A percentile compares a stretch with the other conserved stretches of the same genome.
Conservation (phyloP, 495 filamentous ascomycete species). For the Lophium mytilinum region DNA sequence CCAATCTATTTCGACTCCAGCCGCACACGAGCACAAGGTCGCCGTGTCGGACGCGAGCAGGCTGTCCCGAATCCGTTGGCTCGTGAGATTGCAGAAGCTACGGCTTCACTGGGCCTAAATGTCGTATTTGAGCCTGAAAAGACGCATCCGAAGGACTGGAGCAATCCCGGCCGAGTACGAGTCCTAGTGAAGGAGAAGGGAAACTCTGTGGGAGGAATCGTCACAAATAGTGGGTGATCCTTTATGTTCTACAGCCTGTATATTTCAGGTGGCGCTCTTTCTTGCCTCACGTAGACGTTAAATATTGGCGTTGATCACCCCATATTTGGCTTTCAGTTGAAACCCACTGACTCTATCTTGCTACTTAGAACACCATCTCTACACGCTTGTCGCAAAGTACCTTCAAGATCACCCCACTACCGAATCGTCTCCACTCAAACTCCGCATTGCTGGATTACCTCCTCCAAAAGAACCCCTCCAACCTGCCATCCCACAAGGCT, state of each 20-base stretch:
- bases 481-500: conserved; percentile 76
- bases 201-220: conserved; percentile 37
- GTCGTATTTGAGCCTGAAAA: conserved; percentile 86
- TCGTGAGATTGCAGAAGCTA: conserved; percentile 79
- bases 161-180: conserved; percentile 84
- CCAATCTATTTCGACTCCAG: conserved; percentile 84
- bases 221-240: conserved; percentile 66
- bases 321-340: background rate
- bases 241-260: background rate
- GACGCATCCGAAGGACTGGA: conserved; percentile 93
- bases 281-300: background rate
- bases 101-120: conserved; percentile 60
- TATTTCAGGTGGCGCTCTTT: conserved; percentile 1
- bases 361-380: conserved; percentile 69
- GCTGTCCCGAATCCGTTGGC: conserved; percentile 84
- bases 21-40: conserved; percentile 66
- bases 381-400: conserved; percentile 64
- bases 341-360: background rate
- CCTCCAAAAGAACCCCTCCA: conserved; percentile 53
- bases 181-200: conserved; percentile 61
- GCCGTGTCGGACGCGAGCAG: conserved; percentile 60
- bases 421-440: conserved; percentile 54
- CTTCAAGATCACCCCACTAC: conserved; percentile 68
- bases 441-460: conserved; percentile 61
- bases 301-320: background rate